Evolutionary conservation across 208 protist species (phyloP).

Genomic region (Trypanosoma boissoni): DNA sequence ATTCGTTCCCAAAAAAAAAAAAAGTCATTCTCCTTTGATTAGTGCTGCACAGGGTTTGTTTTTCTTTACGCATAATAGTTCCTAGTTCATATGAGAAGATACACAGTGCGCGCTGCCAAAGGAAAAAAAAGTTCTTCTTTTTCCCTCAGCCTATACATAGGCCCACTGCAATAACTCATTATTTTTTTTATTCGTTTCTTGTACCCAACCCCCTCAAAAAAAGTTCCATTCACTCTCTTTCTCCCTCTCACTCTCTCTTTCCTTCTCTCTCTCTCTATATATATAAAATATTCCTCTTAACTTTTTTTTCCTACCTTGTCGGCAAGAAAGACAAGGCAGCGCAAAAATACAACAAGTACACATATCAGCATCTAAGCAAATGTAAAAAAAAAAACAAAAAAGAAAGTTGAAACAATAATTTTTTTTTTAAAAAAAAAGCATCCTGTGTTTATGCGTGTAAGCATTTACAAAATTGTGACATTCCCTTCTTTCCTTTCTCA

Average conservation of each 20-base stretch:
- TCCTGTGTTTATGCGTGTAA: neutral
- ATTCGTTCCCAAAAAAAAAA: no score
- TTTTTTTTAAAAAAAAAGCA: neutral
- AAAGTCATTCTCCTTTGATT: no score
- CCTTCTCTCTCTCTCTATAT: conserved; percentile 4
- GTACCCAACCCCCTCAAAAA: conserved; percentile 5
- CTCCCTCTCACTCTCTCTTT: neutral
- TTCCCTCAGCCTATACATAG: no score
- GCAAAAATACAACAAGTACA: neutral
- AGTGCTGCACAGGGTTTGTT: no score
- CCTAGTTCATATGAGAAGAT: no score
- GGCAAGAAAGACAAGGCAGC: neutral
- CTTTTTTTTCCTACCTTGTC: neutral
- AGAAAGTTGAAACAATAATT: neutral
- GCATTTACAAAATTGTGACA: no score
- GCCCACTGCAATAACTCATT: neutral
- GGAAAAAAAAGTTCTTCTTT: no score
- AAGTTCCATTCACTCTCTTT: conserved; percentile 5
- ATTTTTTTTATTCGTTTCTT: neutral
- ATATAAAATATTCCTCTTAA: neutral
- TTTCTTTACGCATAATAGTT: no score
- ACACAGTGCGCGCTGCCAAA: no score
- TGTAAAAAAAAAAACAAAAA: conserved; percentile 3
- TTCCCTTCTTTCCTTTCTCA: no score
- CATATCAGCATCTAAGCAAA: neutral